Evolutionary conservation across 2,329 filamentous ascomycete genomes (phyloP), one percentile per base, ranked within the genome.

Genomic region (Metarhizium anisopliae): DNA sequence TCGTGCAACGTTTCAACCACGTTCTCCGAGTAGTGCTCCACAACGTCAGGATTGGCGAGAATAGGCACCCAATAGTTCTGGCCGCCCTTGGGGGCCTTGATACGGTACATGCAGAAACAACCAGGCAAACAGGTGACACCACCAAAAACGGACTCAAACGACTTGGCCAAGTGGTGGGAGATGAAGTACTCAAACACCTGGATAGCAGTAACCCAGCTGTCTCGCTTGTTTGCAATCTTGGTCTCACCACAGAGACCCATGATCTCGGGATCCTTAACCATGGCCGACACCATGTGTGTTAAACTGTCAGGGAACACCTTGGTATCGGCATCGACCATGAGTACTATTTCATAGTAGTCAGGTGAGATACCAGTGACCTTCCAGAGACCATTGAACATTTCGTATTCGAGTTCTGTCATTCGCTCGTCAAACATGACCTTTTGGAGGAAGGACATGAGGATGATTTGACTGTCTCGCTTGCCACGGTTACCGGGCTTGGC

Each of bases 381-480:
- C 92, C 93, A 99, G 60, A 99, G 80, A 54, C 94, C 94, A 69
- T 97, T 99, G 78, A 99, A 99, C 89, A 99, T 97, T 69, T 99
- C 94, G 67, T 91, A 99, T 71, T 99, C 94, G 53, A 99, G 86
- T 72, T 99, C 93, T 18, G 95, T 99, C 94, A 99, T 99, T 59
- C 94, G 89, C 74, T 99, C 95, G 70, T 99, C 94, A 66, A 99
- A 99, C 94, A 99, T 99, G 68, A 99, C 94, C 77, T 99, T 99
- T 70, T 99, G 94, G 63, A 99, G 77, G 80, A 99, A 99, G 5
- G 92, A 96, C 94, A 99, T 99, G 62, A 99, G 81, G 64, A 99
- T 94, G 67, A 99, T 96, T 72, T 99, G 94, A 77, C 90, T 96
- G 79, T 99, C 94, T 69, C 94, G 90, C 80, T 99, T 99, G 73